phyloP scores from a whole-genome alignment of 1,284 basidiomycete genomes.

The Caloboletus inedulis region DNA sequence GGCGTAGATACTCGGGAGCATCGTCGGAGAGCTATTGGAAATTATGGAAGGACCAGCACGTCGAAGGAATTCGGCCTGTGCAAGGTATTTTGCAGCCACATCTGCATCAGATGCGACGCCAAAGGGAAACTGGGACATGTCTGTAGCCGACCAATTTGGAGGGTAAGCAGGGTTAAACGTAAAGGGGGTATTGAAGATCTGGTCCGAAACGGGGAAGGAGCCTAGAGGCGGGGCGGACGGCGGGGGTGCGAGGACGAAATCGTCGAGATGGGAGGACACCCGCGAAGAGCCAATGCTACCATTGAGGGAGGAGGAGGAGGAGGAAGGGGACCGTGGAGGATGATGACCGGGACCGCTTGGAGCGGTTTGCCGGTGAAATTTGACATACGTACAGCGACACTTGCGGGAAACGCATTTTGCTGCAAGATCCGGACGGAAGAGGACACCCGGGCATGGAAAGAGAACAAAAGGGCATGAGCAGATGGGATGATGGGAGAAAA shows the following conservation, averaged over 20 bases:
- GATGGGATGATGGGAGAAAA: background rate
- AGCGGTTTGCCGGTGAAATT: conserved; percentile 79
- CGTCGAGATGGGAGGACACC: conserved; percentile 31
- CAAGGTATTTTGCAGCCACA: conserved; percentile 47
- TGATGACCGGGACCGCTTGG: conserved; percentile 69
- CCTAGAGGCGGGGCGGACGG: conserved; percentile 29
- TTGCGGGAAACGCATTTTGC: conserved; percentile 78
- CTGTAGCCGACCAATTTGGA: conserved; percentile 15
- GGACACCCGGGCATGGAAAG: background rate
- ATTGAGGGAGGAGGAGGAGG: conserved; percentile 21
- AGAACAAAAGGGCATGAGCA: conserved; percentile 7
- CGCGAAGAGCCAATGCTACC: conserved; percentile 2
- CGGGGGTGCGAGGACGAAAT: conserved; percentile 36
- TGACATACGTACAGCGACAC: conserved; percentile 77
- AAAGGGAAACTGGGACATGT: conserved; percentile 22
- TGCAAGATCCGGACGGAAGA: conserved; percentile 28
- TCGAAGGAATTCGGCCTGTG: conserved; percentile 44
- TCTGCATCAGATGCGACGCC: conserved; percentile 35
- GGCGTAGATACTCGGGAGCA: conserved; percentile 19
- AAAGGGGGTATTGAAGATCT: conserved; percentile 37
- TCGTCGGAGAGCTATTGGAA: conserved; percentile 1
- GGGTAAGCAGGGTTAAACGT: conserved; percentile 31
- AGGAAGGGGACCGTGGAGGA: conserved; percentile 31
- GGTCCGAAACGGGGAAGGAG: conserved; percentile 23
- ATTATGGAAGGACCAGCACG: conserved; percentile 28